Evolutionary conservation across 345 rosid genomes (phyloP), one percentile per base, ranked within the genome.

Genomic region (Eucalyptus decipiens): DNA sequence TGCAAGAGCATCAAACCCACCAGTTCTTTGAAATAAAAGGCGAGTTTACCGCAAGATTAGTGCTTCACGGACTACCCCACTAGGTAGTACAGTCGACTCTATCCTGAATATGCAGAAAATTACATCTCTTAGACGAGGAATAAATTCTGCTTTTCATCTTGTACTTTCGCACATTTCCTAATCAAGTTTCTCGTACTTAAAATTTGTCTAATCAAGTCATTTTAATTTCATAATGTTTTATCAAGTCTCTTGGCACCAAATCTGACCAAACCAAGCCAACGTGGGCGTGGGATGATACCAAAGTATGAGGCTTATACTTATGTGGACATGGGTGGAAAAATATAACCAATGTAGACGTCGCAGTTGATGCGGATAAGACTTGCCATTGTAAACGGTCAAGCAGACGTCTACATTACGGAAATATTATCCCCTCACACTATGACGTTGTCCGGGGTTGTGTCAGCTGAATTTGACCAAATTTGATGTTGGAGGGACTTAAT

Each of bases 191-290:
- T 69, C 3, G 4, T 18, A 34, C 26, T 69, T 8, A 34, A 17
- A 34, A 69, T 18, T 69, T 69, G 80, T 69, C 42, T 34, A 18
- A 69, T 69, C 24, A 32, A 34, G 80, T 34, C 43, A 17, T 1
- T 69, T 18, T 69, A 69, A 24, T 34, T 69, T 69, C 80, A 18
- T 40, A 9, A 69, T 18, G 26, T 69, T 18, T 34, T 69, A 18
- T 34, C 24, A 17, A 69, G 80, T 34, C 80, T 69, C 80, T 34
- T 32, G 23, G 21, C 80, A 69, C 24, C 24, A 6, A 17, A 69
- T 69, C 23, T 0, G 7, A 17, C 4, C 42, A 69, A 69, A 2
- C 19, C 37, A 0, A 69, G 4, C 43, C 2, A 4, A 69, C 0
- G 12, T 32, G 2, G 7, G 4, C 1, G 4, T 9, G 1, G 80